Base-by-base conservation (phyloP, 257 asterid species). In the Ilex asprella region DNA sequence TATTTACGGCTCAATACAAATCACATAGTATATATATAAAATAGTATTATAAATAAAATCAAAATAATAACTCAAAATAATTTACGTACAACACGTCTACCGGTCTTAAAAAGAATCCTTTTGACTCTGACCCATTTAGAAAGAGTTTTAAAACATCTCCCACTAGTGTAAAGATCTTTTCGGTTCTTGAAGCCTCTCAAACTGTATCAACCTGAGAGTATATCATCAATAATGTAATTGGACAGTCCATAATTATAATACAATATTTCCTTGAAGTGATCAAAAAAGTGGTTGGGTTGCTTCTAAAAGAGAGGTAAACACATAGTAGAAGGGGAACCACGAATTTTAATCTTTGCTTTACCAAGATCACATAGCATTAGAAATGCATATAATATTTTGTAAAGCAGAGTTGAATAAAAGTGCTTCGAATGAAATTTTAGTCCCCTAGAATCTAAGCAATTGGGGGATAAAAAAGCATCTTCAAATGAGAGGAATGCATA, bases 401-500 rank as follows among this genome's bases (percentile, higher is more conserved):
- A 68, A 76, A 82, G 51, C 27, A 56, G 58, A 16, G 35, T 50
- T 10, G n/a, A 49, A 67, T 62, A 47, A 35, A 35, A 8, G 41
- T 35, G 41, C 41, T 50, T 29, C 57, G 66, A 62, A 56, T 10
- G 16, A 64, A 56, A 43, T 57, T 68, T 50, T 49, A 39, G 67
- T 76, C 55, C 73, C 59, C 69, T 39, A 65, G 85, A 80, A 76
- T 80, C 84, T 73, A 76, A 65, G 47, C 46, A 50, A 67, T 55
- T 58, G 27, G 27, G 27, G 27, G 27, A 55, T 56, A 56, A 69
- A 58, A 31, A 35, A 46, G 64, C 58, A 68, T 30, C 69, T 63
- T 39, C 59, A 31, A 35, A 39, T 65, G 15, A 14, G 60, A 55
- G 61, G 35, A 41, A 46, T 9, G 9, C 51, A 27, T 21, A 21